Evolutionary conservation across 2,329 filamentous ascomycete genomes (phyloP), one percentile per base, ranked within the genome.

Genomic region (Clarireedia paspali): DNA sequence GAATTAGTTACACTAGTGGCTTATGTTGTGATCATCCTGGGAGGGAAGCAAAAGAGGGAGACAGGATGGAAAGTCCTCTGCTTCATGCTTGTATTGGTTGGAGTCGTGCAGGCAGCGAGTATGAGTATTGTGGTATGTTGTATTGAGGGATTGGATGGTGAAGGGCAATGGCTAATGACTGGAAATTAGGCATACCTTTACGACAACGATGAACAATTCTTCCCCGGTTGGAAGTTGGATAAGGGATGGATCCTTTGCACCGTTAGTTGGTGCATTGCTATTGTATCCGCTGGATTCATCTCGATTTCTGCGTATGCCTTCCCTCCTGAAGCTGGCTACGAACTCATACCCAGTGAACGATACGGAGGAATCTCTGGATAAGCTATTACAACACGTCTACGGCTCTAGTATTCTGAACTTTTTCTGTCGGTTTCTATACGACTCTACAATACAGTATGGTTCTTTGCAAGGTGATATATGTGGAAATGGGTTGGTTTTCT

Each of bases 251-350:
- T 87, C 34, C 79, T 95, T 54, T 83, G 82, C 66, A 79, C 78
- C 5, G 70, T 77, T 24, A 83, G 81, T 58, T 82, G 77, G 48
- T 69, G 71, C 24, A 69, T 85, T 1, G 77, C 78, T 24, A 68
- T 82, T 2, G 57, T 83, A 9, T 72, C 75, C 12, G 82, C 80
- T 1, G 72, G 76, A 14, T 83, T 80, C 12, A 75, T 96, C 53
- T 75, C 80, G 1, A 72, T 83, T 10, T 87, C 88, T 1, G 87
- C 85, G 5, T 82, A 84, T 57, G 71, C 87, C 23, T 75, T 96
- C 45, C 87, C 89, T 0, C 80, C 83, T 0, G 91, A 96, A 69
- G 89, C 88, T 66, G 91, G 89, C 55, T 96, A 96, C 73, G 89
- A 95, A 69, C 80, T 89, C 60, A 89, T 84, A 67, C 83, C 75